A percentile compares a stretch with the other conserved stretches of the same genome.
These are phyloP conservation scores for Zea luxurians DNA, from an alignment of 176 grass and related monocot genomes.

Conservation along the genomic window DNA sequence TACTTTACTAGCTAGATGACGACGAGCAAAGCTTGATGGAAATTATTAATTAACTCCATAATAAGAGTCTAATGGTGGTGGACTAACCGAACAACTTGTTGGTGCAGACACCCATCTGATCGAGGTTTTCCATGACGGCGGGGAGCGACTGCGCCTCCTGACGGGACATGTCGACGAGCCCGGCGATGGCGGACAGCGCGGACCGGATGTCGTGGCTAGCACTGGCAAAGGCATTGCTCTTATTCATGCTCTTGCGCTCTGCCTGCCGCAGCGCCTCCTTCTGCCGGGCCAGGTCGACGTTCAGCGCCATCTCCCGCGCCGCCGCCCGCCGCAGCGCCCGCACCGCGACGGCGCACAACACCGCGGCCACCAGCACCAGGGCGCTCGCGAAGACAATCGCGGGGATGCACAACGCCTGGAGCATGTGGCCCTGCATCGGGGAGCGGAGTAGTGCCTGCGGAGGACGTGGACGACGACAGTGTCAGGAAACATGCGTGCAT, in stretches of 20 bases:
- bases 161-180: constrained; percentile 42
- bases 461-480: too few species aligned
- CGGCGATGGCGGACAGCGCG: constrained; percentile 42
- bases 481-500: too few species aligned
- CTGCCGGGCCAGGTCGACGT: constrained; percentile 41
- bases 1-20: too few species aligned
- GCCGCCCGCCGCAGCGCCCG: constrained; percentile 11
- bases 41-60: too few species aligned
- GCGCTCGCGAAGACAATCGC: too few species aligned
- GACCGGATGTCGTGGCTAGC: constrained; percentile 74
- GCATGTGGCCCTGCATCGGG: too few species aligned
- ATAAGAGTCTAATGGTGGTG: not conserved
- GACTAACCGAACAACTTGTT: constrained; percentile 59
- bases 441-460: too few species aligned
- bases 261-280: constrained; percentile 63
- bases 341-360: not conserved
- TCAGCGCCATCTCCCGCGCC: constrained; percentile 30
- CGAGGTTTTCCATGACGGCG: constrained; percentile 34
- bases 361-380: not conserved
- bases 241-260: constrained; percentile 79
- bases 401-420: too few species aligned
- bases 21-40: too few species aligned
- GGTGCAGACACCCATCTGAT: constrained; percentile 49
- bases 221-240: constrained; percentile 58
- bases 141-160: constrained; percentile 26